phyloP scores from a whole-genome alignment of 495 filamentous ascomycete species.

The Xylaria acuta region DNA sequence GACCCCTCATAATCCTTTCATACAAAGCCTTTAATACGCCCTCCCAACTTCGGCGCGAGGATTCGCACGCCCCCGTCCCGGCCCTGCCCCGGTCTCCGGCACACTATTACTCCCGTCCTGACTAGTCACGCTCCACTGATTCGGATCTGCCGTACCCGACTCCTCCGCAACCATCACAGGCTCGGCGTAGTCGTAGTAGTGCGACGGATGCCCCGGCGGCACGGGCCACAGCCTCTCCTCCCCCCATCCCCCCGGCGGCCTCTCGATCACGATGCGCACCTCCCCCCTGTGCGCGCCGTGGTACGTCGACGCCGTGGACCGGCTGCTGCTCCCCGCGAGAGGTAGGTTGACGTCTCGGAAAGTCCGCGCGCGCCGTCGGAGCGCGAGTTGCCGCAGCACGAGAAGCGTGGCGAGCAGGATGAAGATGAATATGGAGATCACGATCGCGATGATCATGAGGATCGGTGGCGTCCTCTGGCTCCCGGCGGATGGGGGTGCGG shows the following conservation, averaged over 20 bases:
- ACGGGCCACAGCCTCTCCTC: slow-evolving; percentile 1
- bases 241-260: not conserved
- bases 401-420: not conserved
- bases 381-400: not conserved
- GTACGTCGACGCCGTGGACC: not conserved
- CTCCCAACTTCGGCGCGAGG: not conserved
- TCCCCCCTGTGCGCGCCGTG: slow-evolving; percentile 8
- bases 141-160: not conserved
- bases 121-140: not conserved
- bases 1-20: not conserved
- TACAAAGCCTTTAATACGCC: not conserved
- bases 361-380: not conserved
- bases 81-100: not conserved
- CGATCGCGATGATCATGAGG: slow-evolving; percentile 16
- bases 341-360: not conserved
- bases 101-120: not conserved
- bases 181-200: not conserved
- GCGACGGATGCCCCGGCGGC: not conserved
- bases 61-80: not conserved
- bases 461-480: not conserved
- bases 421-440: slow-evolving; percentile 14
- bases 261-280: slow-evolving; percentile 6
- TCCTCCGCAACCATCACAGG: not conserved
- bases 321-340: not conserved
- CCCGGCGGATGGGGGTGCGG: not conserved